Evolutionary conservation across 805 yeast genomes (phyloP).

Genomic region (Lachancea sp.): DNA sequence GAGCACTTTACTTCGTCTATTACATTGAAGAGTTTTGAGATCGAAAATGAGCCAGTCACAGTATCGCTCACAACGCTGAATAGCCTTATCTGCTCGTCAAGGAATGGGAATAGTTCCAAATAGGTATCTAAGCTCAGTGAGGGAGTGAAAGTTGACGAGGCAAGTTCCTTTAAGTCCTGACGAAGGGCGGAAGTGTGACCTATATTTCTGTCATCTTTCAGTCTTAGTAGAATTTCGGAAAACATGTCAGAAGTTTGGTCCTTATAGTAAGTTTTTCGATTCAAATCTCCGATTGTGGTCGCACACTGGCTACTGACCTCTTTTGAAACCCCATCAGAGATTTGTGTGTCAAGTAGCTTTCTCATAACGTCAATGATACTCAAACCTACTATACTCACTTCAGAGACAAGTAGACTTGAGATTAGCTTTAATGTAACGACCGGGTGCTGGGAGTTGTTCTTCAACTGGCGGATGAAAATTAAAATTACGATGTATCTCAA

Average conservation of each 20-base stretch:
- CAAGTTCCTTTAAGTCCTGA: conserved; percentile 20
- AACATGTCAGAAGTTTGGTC: conserved; percentile 83
- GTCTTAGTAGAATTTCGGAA: conserved; percentile 50
- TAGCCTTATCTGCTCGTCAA: conserved; percentile 11
- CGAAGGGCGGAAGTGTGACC: conserved; percentile 24
- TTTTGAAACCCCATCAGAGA: conserved; percentile 20
- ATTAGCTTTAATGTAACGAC: conserved; percentile 39
- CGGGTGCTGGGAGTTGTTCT: conserved; percentile 17
- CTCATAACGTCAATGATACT: conserved; percentile 75
- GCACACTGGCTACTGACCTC: conserved; percentile 42
- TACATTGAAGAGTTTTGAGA: conserved; percentile 19
- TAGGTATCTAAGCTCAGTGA: conserved; percentile 26
- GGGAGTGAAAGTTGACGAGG: conserved; percentile 18
- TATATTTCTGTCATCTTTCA: conserved; percentile 28
- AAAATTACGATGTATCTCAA: conserved; percentile 59
- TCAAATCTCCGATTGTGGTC: conserved; percentile 59
- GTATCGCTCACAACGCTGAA: conserved; percentile 22
- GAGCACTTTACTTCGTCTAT: conserved; percentile 12
- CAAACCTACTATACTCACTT: conserved; percentile 79
- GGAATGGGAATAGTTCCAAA: conserved; percentile 21
- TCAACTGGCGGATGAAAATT: conserved; percentile 37
- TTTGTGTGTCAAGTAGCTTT: conserved; percentile 47
- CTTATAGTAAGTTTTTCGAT: conserved; percentile 74
- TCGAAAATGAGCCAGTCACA: conserved; percentile 17
- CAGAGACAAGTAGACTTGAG: conserved; percentile 60